Evolutionary conservation across 768 basidiomycete genomes (phyloP), one percentile per base, ranked within the genome.

Genomic region (Pulveroboletus sp.): DNA sequence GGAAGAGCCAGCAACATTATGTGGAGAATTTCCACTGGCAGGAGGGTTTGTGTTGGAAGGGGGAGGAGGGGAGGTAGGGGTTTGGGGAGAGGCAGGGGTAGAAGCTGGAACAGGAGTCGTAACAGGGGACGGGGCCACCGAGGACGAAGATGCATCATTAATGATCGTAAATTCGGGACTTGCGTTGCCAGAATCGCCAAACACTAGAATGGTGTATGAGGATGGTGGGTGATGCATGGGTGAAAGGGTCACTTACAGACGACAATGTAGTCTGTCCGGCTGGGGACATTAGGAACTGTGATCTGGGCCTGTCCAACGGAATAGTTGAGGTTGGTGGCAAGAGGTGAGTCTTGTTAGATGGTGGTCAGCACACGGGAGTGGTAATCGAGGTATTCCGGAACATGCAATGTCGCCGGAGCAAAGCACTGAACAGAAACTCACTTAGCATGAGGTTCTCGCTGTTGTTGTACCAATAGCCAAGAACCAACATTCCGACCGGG

Each of bases 91-190:
- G 12, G 27, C 8, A 11, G 27, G 27, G 8, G 48, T 17, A 20
- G 52, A 11, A 6, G 14, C 21, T 4, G 27, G 5, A 2, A 24
- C 35, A 27, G 9, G 9, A 4, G 58, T 27, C 9, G 51, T 24
- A 6, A 9, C 6, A 39, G 59, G 35, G 19, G 46, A 29, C 6
- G 63, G 36, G 9, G 54, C 12, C 40, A 19, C 27, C 23, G 59
- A 34, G 17, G 58, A 68, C 36, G 75, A 76, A 48, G 77, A 71
- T 23, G 68, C 63, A 56, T 90, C 90, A 32, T 95, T 78, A 55
- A 78, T 66, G 35, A 72, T 72, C 48, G 71, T 71, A 33, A 72
- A 74, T 40, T 64, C 20, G 14, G 69, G 72, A 41, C 71, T 72
- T 8, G 71, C 64, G 33, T 72, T 72, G 34, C 71, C 71, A 36